A percentile compares a stretch with the other conserved stretches of the same genome.
phyloP scores from a whole-genome alignment of 805 yeast species.

The Yamadazyma takamatsuzukensis region DNA sequence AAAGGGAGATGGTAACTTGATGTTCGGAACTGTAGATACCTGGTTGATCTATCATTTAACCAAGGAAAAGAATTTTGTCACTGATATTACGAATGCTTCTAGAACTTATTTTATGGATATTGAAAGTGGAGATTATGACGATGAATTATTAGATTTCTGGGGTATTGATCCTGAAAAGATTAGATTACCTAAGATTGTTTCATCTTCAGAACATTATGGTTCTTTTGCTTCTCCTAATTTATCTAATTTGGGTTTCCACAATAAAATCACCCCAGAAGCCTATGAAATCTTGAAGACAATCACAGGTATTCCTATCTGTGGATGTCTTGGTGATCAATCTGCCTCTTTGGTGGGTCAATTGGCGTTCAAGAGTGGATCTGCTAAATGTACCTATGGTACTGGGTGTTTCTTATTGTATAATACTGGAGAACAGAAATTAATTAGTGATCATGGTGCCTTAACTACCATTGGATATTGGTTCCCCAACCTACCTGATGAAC shows the following conservation, averaged over 20 bases:
- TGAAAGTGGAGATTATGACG: conserved; percentile 71
- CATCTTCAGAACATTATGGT: conserved; percentile 79
- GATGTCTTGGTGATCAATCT: conserved; percentile 92
- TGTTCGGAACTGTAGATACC: conserved; percentile 93
- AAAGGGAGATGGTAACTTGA: conserved; percentile 62
- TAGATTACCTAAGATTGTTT: conserved; percentile 69
- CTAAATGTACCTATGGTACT: conserved; percentile 95
- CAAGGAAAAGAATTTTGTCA: conserved; percentile 60
- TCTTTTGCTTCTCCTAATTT: conserved; percentile 60
- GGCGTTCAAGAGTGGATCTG: conserved; percentile 79
- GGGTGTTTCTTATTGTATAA: conserved; percentile 90
- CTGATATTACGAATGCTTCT: conserved; percentile 90
- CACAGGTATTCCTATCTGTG: conserved; percentile 71
- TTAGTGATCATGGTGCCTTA: conserved; percentile 75
- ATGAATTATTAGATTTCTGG: conserved; percentile 72
- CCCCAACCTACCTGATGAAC: conserved; percentile 53
- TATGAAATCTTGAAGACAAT: conserved; percentile 46
- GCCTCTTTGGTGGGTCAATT: conserved; percentile 91
- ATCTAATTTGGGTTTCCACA: conserved; percentile 48
- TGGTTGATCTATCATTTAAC: conserved; percentile 90
- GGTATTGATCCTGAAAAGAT: conserved; percentile 67
- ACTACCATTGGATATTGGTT: conserved; percentile 92
- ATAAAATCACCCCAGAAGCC: conserved; percentile 50
- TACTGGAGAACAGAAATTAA: conserved; percentile 71
- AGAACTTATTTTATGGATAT: conserved; percentile 89